These are phyloP conservation scores for Mycena leptocephala DNA, from an alignment of 768 basidiomycete species.

Conservation along the genomic window DNA sequence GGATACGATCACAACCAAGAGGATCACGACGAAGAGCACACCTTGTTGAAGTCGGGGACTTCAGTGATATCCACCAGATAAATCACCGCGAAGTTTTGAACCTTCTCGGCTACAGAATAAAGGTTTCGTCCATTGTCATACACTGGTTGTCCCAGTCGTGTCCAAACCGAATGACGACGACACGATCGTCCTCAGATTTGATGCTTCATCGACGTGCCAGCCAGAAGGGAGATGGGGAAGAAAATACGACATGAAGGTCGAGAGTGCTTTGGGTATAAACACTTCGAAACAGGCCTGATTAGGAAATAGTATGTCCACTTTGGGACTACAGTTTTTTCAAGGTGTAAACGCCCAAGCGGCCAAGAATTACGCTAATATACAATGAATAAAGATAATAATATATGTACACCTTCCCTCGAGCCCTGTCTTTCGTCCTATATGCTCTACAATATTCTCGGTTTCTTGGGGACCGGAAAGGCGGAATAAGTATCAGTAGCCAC, in stretches of 20 bases:
- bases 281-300: no score
- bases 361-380: neutral
- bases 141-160: slow-evolving; percentile 78
- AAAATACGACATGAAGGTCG: slow-evolving; percentile 59
- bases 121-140: slow-evolving; percentile 99
- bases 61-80: slow-evolving; percentile 96
- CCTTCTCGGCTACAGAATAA: slow-evolving; percentile 92
- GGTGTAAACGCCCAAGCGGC: no score
- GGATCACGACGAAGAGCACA: slow-evolving; percentile 47
- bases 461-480: neutral
- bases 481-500: neutral
- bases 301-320: no score
- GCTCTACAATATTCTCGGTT: neutral
- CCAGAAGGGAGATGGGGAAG: slow-evolving; percentile 91
- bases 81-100: slow-evolving; percentile 98
- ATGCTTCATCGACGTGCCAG: slow-evolving; percentile 99
- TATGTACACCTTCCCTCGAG: neutral
- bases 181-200: slow-evolving; percentile 96
- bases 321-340: no score
- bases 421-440: neutral
- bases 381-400: neutral
- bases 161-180: slow-evolving; percentile 96
- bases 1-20: neutral
- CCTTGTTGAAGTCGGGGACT: slow-evolving; percentile 99
- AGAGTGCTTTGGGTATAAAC: no score